Evolutionary conservation across 2,329 filamentous ascomycete species (phyloP), one percentile per base, ranked within the genome.

Genomic region (Colletotrichum lindemuthianum): DNA sequence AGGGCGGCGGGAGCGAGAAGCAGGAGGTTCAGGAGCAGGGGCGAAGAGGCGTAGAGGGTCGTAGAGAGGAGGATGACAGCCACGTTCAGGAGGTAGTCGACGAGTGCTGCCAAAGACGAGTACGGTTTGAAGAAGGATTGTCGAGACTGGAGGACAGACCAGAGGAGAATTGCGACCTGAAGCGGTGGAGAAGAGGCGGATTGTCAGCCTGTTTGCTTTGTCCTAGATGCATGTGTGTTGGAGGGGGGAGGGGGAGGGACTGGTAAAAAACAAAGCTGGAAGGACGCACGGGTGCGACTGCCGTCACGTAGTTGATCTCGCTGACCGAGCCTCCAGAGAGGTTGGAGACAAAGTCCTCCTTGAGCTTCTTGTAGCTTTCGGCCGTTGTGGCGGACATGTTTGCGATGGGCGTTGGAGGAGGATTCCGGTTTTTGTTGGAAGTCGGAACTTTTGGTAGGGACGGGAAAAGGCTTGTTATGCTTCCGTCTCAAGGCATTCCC

Each of bases 271-370:
- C 60, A 41, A 33, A 59, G 45, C 61, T 51, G 44, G 32, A 3
- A 36, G 41, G 24, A 76, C 87, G 74, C 86, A 97, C 96, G 73
- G 94, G 90, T 74, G 93, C 92, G 68, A 97, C 90, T 52, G 92
- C 86, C 51, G 92, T 93, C 70, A 98, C 92, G 71, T 87, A 86
- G 76, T 94, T 95, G 80, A 99, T 94, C 76, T 99, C 96, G 70
- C 85, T 81, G 66, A 97, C 89, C 37, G 88, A 86, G 64, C 96
- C 93, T 44, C 96, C 96, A 7, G 90, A 89, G 36, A 97, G 87
- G 76, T 93, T 92, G 59, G 95, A 97, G 73, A 99, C 96, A 76
- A 97, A 97, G 74, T 93, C 93, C 82, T 97, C 94, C 81, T 99
- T 99, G 70, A 91, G 85, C 72, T 91, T 87, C 80, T 97, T 99